Evolutionary conservation across 257 asterid species (phyloP), one percentile per base, ranked within the genome.

Genomic region (Eucommia ulmoides): DNA sequence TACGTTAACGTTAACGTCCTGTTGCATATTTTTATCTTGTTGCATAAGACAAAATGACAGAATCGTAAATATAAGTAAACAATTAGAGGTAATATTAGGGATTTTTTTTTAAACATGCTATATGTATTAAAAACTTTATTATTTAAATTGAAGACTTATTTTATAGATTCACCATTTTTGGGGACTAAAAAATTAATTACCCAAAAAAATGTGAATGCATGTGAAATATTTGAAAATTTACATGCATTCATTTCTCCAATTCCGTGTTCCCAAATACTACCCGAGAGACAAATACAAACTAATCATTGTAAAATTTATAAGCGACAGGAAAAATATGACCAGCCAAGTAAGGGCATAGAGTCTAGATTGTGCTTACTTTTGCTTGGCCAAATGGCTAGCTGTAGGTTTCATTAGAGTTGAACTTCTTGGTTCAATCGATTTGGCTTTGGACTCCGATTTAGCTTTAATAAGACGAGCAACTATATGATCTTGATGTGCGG

Each of bases 301-400:
- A 12, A 7, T 29, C 8, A 29, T 29, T 5, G 7, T 29, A 12
- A 17, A 56, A 51, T 46, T 45, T 35, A 21, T 21, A 16, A 35
- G 5, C 19, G 16, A 45, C 24, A 45, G 51, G 19, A 14, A n/a
- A 23, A 59, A 29, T 33, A 41, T 19, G 53, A 84, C 88, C 97
- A 84, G 58, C 76, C 59, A 62, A 68, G 54, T 20, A 49, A 45
- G 61, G 47, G 41, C 52, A 12, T 79, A 71, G 22, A 57, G 57
- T 56, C 38, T 51, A 59, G 69, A 68, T 33, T 41, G 70, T 33
- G 51, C 57, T 22, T 71, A 70, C 29, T 59, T 62, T 33, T 76
- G 78, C 65, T 81, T 91, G 50, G 95, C 96, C 80, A 91, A 71
- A 72, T 80, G 88, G 67, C 98, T 80, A 7, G 83, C 84, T 24